phyloP scores from a whole-genome alignment of 2,329 filamentous ascomycete genomes.

The Ampelomyces quisqualis region DNA sequence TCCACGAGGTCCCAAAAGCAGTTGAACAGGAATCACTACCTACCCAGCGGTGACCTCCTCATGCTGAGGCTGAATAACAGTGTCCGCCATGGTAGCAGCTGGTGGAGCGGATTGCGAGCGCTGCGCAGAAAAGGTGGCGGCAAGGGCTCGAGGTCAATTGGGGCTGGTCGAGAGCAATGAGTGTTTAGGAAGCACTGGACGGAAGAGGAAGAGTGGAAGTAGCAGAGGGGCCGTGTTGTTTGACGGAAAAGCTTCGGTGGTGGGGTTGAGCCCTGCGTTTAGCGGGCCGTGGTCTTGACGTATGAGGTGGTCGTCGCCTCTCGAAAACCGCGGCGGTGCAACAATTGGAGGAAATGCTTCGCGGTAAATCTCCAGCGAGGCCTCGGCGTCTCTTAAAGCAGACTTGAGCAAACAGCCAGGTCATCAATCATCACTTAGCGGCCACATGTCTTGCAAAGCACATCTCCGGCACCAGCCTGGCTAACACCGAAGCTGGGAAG shows the following conservation, averaged over 20 bases:
- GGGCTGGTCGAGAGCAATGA: conserved; percentile 12
- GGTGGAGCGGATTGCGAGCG: conserved; percentile 21
- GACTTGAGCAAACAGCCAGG: conserved; percentile 23
- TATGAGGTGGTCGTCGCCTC: conserved; percentile 25
- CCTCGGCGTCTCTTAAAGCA: conserved; percentile 23
- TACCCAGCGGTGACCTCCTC: conserved; percentile 51
- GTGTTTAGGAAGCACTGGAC: conserved; percentile 8
- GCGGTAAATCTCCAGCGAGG: conserved; percentile 15
- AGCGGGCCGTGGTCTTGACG: conserved; percentile 33
- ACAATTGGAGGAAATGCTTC: conserved; percentile 20
- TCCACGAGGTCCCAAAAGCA: not conserved
- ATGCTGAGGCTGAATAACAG: conserved; percentile 49
- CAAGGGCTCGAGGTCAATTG: conserved; percentile 27
- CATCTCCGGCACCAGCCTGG: conserved; percentile 34
- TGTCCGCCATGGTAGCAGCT: conserved; percentile 48
- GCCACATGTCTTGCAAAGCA: conserved; percentile 31
- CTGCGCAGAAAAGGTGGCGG: conserved; percentile 21
- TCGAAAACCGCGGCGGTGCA: conserved; percentile 19
- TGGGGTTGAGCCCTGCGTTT: conserved; percentile 36
- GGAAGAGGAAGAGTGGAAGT: conserved; percentile 24
- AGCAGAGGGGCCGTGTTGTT: conserved; percentile 29
- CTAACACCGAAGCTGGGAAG: no score
- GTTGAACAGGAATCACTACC: conserved; percentile 22
- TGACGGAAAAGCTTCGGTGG: conserved; percentile 38
- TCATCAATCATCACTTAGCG: conserved; percentile 40